Percentiles rank a stretch among this genome's conserved stretches.
Conservation (phyloP, 352 stramenopile genomes). For the Globisporangium radiosum region DNA sequence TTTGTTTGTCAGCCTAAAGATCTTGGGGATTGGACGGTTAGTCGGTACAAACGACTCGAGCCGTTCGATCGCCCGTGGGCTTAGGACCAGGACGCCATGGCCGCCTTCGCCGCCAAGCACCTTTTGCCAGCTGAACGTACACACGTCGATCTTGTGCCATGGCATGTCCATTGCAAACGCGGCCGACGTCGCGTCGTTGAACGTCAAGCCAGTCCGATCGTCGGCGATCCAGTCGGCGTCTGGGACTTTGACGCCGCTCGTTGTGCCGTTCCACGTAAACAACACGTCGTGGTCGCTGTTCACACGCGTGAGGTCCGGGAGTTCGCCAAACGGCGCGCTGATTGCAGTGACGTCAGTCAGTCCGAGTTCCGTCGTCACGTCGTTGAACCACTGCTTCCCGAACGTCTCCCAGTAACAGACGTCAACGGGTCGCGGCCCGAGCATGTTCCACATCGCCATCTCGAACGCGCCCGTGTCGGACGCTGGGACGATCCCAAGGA, state of each 20-base stretch:
- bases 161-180: slow-evolving; percentile 99
- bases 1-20: slow-evolving; percentile 97
- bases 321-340: slow-evolving; percentile 93
- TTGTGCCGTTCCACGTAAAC: slow-evolving; percentile 99
- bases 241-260: slow-evolving; percentile 93
- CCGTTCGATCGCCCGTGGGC: slow-evolving; percentile 93
- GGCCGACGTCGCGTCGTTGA: slow-evolving; percentile 98
- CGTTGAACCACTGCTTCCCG: slow-evolving; percentile 95
- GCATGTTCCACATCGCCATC: slow-evolving; percentile 99
- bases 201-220: slow-evolving; percentile 92
- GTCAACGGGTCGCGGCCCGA: slow-evolving; percentile 91
- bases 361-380: slow-evolving; percentile 93
- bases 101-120: slow-evolving; percentile 97
- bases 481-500: slow-evolving; percentile 95
- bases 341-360: slow-evolving; percentile 93
- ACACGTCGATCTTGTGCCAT: slow-evolving; percentile 98
- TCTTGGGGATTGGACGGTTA: slow-evolving; percentile 95
- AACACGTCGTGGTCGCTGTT: slow-evolving; percentile 96
- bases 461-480: slow-evolving; percentile 99
- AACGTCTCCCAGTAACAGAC: slow-evolving; percentile 97
- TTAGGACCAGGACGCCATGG: slow-evolving; percentile 97
- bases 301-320: slow-evolving; percentile 92
- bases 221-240: slow-evolving; percentile 95
- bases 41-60: slow-evolving; percentile 93
- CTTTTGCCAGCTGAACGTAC: slow-evolving; percentile 99